Percentiles rank a stretch among this genome's conserved stretches.
Conservation (phyloP, 225 moss, liverwort and hornwort genomes). For the Thuidium tamariscinum region DNA sequence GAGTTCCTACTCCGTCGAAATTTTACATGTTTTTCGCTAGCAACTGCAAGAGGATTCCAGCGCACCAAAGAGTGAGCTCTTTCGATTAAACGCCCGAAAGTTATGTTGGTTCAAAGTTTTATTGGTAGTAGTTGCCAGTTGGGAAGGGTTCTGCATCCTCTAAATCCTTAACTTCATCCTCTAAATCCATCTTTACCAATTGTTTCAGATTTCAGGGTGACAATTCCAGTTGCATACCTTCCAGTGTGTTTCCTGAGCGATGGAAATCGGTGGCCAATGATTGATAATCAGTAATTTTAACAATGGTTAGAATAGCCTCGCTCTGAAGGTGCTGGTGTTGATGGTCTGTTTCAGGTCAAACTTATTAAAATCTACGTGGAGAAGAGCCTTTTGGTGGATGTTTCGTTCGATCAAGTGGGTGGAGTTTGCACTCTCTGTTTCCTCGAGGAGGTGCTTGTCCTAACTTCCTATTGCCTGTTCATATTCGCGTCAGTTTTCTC, state of each 20-base stretch:
- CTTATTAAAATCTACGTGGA: slow-evolving; percentile 68
- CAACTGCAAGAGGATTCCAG: neutral
- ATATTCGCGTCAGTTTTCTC: neutral
- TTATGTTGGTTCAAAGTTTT: neutral
- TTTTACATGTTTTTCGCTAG: neutral
- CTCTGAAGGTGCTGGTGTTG: neutral
- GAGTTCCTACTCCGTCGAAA: neutral
- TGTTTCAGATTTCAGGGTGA: neutral
- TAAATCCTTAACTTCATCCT: neutral
- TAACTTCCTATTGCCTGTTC: neutral
- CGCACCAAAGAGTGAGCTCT: neutral
- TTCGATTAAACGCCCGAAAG: no score
- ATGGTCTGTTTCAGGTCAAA: slow-evolving; percentile 38
- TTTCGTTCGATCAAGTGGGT: slow-evolving; percentile 72
- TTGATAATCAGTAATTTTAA: neutral
- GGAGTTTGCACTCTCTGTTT: slow-evolving; percentile 81
- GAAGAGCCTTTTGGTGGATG: slow-evolving; percentile 65
- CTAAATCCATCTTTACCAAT: neutral
- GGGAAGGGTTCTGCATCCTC: neutral
- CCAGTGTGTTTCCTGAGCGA: neutral
- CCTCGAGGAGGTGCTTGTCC: slow-evolving; percentile 55
- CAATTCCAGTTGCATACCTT: neutral
- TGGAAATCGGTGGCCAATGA: neutral
- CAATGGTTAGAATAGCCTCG: no score
- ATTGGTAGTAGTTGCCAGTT: neutral